Evolutionary conservation across 805 yeast genomes (phyloP).

Genomic region (Ogataea degrootiae): DNA sequence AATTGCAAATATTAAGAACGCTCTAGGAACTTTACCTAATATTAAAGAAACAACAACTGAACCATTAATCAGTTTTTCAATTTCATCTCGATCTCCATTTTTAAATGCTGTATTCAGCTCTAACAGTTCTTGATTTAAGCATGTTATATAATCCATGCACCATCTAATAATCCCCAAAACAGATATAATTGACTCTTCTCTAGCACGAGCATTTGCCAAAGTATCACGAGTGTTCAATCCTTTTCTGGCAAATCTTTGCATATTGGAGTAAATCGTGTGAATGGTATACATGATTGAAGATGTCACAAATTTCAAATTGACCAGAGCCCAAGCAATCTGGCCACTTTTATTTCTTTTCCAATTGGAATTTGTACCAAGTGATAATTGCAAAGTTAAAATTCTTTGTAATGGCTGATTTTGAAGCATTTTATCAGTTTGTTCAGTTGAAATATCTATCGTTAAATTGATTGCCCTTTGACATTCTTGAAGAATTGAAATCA

Average conservation of each 20-base stretch:
- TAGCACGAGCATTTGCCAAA: constrained; percentile 32
- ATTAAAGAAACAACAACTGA: constrained; percentile 52
- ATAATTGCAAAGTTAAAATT: constrained; percentile 62
- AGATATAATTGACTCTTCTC: constrained; percentile 61
- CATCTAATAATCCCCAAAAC: constrained; percentile 79
- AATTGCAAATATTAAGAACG: constrained; percentile 60
- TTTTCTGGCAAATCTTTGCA: constrained; percentile 52
- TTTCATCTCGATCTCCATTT: constrained; percentile 16
- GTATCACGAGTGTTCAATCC: constrained; percentile 46
- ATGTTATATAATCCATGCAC: constrained; percentile 75
- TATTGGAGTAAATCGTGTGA: constrained; percentile 60
- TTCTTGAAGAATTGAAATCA: constrained; percentile 50
- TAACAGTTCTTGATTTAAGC: constrained; percentile 66
- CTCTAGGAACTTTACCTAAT: constrained; percentile 65
- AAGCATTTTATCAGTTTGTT: constrained; percentile 69
- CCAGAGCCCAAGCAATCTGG: constrained; percentile 53
- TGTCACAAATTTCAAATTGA: constrained; percentile 66
- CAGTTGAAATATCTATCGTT: constrained; percentile 63
- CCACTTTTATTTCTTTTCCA: constrained; percentile 38
- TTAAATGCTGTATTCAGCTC: constrained; percentile 34
- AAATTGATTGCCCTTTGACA: constrained; percentile 73
- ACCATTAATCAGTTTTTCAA: constrained; percentile 19
- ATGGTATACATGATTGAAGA: constrained; percentile 63
- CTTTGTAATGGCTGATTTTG: constrained; percentile 77
- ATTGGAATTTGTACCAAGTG: constrained; percentile 47